phyloP scores from a whole-genome alignment of 441 rosid genomes.

The Gossypium laxum region DNA sequence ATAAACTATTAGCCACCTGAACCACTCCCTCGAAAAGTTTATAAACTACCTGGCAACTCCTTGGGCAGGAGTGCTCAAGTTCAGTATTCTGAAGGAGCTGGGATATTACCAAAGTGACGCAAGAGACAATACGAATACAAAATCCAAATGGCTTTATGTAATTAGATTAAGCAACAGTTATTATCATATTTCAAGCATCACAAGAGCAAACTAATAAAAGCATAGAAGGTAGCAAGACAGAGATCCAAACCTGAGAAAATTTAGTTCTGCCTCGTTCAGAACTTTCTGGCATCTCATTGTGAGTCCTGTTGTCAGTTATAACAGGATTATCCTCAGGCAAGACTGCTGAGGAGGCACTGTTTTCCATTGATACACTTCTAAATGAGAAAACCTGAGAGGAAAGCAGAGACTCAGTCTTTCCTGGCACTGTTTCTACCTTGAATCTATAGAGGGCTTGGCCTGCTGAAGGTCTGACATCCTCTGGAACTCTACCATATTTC shows the following conservation, averaged over 20 bases:
- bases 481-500: constrained; percentile 90
- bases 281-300: constrained; percentile 35
- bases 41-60: background rate
- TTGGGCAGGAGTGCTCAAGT: background rate
- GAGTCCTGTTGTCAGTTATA: constrained; percentile 24
- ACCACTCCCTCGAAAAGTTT: background rate
- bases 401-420: constrained; percentile 51
- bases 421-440: constrained; percentile 72
- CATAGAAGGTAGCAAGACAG: background rate
- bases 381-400: constrained; percentile 96
- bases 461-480: constrained; percentile 84
- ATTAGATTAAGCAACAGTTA: background rate
- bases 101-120: background rate
- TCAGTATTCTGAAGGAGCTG: background rate
- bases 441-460: constrained; percentile 86
- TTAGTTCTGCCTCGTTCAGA: constrained; percentile 39
- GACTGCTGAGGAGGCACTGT: constrained; percentile 35
- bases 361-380: constrained; percentile 50
- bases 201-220: background rate
- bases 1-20: no score
- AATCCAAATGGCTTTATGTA: background rate
- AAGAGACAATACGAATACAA: background rate
- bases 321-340: constrained; percentile 25
- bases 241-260: constrained; percentile 51
- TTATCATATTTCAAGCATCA: background rate